Evolutionary conservation across 2,329 filamentous ascomycete species (phyloP), one percentile per base, ranked within the genome.

Genomic region (Colletotrichum costaricense): DNA sequence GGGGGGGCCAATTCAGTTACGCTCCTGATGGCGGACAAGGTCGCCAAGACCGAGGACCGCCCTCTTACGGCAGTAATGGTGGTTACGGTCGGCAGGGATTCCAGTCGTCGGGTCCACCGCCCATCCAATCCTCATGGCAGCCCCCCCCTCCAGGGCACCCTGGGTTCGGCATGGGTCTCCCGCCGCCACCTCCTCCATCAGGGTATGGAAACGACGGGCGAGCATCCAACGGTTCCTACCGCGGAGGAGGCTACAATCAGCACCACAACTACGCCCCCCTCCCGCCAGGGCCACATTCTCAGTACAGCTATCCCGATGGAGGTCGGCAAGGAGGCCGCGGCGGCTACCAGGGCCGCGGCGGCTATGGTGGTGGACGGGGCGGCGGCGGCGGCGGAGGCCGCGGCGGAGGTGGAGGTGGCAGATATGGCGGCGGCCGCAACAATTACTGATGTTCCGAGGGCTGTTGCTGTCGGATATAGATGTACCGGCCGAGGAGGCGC

Each of bases 1-100:
- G 84, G 46, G 42, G 42, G 42, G 83, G 84, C 62, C 85, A 84
- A 22, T 88, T 90, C 79, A 90, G 89, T 75, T 92, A 91, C 79
- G 84, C 83, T 4, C 79, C 80, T 5, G 76, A 77, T 12, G 76
- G 76, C 4, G 63, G 70, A 3, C 71, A 78, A 9, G 63, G 74
- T 8, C 74, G 72, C 6, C 75, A 77, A 12, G 73, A 74, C 22
- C 68, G 76, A 14, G 62, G 62, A 19, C 68, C 68, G 16, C 69
- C 42, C 33, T 69, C 74, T 30, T 59, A 73, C 22, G 35, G 72
- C 57, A 24, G 75, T 16, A 70, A 73, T 11, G 35, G 55, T 55
- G 74, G 77, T 12, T 76, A 77, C 55, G 74, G 74, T 24, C 70
- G 52, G 22, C 38, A 67, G 14, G 54, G 42, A 6, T 60, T 69